Conservation (phyloP, 1,139 yeast species). For the Scheffersomyces lignicola region DNA sequence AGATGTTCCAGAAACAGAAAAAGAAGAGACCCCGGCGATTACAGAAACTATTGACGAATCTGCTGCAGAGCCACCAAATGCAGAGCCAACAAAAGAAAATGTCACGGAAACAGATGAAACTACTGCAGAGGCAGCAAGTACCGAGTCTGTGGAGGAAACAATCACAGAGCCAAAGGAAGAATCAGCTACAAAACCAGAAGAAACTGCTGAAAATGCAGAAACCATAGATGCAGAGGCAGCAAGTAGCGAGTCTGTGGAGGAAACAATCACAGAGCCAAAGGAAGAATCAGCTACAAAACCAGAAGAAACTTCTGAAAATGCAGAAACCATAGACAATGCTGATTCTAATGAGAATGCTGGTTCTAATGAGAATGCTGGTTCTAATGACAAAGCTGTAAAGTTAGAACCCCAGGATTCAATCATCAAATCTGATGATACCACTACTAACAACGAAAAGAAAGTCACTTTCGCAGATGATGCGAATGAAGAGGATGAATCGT, state of each 20-base stretch:
- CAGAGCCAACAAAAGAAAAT: too few relatives aligned
- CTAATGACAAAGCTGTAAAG: too few relatives aligned
- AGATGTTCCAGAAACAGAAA: slow-evolving; percentile 7
- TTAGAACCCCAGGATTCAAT: too few relatives aligned
- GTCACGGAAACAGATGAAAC: slow-evolving; percentile 4
- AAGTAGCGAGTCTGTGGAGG: too few relatives aligned
- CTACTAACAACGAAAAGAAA: slow-evolving; percentile 11
- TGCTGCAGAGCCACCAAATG: slow-evolving; percentile 3
- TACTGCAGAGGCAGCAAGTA: not conserved
- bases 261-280: slow-evolving; percentile 1
- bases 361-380: slow-evolving; percentile 6
- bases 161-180: not conserved
- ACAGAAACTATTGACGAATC: slow-evolving; percentile 4
- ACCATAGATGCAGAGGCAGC: too few relatives aligned
- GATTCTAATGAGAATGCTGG: too few relatives aligned
- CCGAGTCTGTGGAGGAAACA: slow-evolving; percentile 2
- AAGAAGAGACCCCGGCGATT: slow-evolving; percentile 4
- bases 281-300: not conserved
- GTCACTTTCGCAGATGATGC: slow-evolving; percentile 31
- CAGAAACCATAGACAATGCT: too few relatives aligned
- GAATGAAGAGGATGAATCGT: slow-evolving; percentile 5
- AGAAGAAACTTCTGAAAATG: slow-evolving; percentile 1
- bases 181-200: not conserved
- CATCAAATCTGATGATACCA: too few relatives aligned
- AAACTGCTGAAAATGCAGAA: not conserved